Evolutionary conservation across 2,329 filamentous ascomycete species (phyloP), one percentile per base, ranked within the genome.

Genomic region (Kalmusia sp.): DNA sequence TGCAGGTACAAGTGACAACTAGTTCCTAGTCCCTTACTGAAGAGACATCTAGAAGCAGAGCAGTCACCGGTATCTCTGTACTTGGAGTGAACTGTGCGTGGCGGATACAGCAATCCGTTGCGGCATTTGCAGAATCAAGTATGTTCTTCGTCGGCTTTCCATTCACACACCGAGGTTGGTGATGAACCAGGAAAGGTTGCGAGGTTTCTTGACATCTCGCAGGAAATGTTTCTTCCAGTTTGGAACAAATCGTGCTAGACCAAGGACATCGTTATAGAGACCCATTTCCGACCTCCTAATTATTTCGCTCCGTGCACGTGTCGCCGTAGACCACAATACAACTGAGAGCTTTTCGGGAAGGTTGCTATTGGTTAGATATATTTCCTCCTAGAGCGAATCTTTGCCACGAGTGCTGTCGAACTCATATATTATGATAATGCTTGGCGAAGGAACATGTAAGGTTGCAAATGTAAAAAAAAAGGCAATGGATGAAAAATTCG

Each of bases 371-470:
- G 21, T 21, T 19, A 17, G 8, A 34, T 6, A 27, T 41, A 34
- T 8, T 48, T 41, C 11, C 14, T 6, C 30, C 3, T 39, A 17
- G 39, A 22, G n/a, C 54, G 50, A 22, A 59, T 54, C 17, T n/a
- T 27, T 12, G 37, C 45, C 5, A 59, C 47, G 11, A 24, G 27
- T 21, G 38, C 35, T 2, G 17, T 49, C 41, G 38, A 46, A 59
- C 27, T 54, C 54, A 27, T 57, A 51, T 27, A 34, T 34, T n/a
- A 59, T n/a, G 17, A 51, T 39, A 3, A n/a, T n/a, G n/a, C n/a
- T n/a, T n/a, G n/a, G n/a, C n/a, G n/a, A n/a, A n/a, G n/a, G n/a
- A n/a, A n/a, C n/a, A n/a, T n/a, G n/a, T n/a, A n/a, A n/a, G n/a
- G n/a, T n/a, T n/a, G n/a, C n/a, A n/a, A n/a, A n/a, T n/a, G n/a